Conservation (phyloP, 345 rosid genomes). For the Eutrema heterophyllum region DNA sequence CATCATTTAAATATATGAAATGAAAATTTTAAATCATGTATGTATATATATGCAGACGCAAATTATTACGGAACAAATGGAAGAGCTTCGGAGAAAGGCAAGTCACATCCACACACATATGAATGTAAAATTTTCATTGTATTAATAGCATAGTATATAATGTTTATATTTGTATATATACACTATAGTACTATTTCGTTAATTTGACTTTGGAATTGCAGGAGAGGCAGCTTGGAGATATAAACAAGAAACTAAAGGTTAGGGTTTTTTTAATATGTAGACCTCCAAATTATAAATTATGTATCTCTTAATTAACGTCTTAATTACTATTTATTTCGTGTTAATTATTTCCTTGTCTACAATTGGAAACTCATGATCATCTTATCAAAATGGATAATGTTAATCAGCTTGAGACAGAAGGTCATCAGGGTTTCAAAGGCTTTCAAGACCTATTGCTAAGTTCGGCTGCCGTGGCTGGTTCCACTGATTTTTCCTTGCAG, state of each 20-base stretch:
- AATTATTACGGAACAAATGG: slow-evolving; percentile 64
- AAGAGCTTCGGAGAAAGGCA: slow-evolving; percentile 66
- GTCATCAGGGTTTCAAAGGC: slow-evolving; percentile 42
- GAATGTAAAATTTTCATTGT: neutral
- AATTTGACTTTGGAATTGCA: slow-evolving; percentile 19
- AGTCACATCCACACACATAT: neutral
- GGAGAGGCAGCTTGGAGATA: slow-evolving; percentile 77
- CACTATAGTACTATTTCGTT: neutral
- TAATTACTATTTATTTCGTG: neutral
- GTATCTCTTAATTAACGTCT: neutral
- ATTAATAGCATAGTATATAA: neutral
- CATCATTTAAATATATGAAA: neutral
- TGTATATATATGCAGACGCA: slow-evolving; percentile 39
- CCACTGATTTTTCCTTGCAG: neutral
- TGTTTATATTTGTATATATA: neutral
- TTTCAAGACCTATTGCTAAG: slow-evolving; percentile 48
- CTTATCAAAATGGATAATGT: neutral
- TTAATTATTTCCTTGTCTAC: neutral
- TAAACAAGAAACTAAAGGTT: slow-evolving; percentile 60
- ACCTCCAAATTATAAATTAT: neutral
- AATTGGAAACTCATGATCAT: neutral
- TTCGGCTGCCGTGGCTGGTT: neutral
- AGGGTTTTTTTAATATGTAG: neutral
- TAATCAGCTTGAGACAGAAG: slow-evolving; percentile 56
- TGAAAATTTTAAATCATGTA: neutral